Percentiles rank a stretch among this genome's conserved stretches.
Evolutionary conservation across 495 filamentous ascomycete species (phyloP).

Genomic region (Apiosordaria backusii): DNA sequence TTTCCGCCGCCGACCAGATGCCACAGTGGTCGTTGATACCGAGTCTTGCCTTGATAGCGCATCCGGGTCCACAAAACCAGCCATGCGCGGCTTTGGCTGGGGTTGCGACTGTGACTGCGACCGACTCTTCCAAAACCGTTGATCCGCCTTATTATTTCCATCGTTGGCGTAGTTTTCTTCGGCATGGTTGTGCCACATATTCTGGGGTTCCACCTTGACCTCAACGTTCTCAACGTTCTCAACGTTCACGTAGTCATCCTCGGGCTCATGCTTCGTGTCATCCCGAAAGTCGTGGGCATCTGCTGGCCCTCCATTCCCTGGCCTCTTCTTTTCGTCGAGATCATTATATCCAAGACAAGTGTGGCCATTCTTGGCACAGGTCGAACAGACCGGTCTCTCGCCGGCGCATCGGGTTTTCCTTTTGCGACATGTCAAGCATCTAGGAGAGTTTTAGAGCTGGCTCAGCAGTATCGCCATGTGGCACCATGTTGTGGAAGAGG

Average conservation of each 20-base stretch:
- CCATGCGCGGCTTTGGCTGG: constrained; percentile 7
- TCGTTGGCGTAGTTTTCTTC: constrained; percentile 29
- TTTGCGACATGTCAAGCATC: constrained; percentile 75
- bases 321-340: constrained; percentile 41
- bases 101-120: constrained; percentile 7
- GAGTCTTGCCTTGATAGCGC: constrained; percentile 25
- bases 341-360: constrained; percentile 66
- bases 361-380: constrained; percentile 72
- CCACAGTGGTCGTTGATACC: constrained; percentile 20
- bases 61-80: constrained; percentile 25
- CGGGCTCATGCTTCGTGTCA: constrained; percentile 24
- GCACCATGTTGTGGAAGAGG: too few relatives aligned
- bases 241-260: constrained; percentile 28
- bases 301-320: constrained; percentile 25
- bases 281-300: constrained; percentile 24
- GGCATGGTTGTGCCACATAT: constrained; percentile 26
- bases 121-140: constrained; percentile 32
- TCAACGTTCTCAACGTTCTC: constrained; percentile 20
- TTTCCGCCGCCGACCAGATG: constrained; percentile 16
- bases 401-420: constrained; percentile 82
- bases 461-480: neutral
- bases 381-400: constrained; percentile 70
- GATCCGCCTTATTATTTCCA: constrained; percentile 33
- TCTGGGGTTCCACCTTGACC: neutral
- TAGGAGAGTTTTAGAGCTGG: constrained; percentile 35